These are phyloP conservation scores for Suhomyces pyralidae DNA, from an alignment of 805 yeast species.

Conservation along the genomic window DNA sequence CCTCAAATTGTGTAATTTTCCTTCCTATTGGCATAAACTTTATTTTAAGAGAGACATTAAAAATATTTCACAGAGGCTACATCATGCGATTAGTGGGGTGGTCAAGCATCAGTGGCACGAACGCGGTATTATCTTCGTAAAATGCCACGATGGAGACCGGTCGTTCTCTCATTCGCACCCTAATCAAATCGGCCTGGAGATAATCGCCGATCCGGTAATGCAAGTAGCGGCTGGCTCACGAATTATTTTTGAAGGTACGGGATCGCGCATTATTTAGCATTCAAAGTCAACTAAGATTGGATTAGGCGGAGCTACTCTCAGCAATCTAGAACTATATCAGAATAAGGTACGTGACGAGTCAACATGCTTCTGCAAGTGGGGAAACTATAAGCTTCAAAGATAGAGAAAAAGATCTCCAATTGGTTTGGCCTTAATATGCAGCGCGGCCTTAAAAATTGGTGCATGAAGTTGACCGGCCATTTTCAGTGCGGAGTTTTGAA, in stretches of 20 bases:
- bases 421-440: neutral
- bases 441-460: neutral
- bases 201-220: neutral
- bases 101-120: neutral
- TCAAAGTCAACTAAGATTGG: neutral
- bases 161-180: neutral
- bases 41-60: neutral
- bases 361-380: neutral
- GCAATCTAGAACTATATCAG: neutral
- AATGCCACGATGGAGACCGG: neutral
- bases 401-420: neutral
- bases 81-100: neutral
- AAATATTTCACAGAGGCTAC: neutral
- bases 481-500: neutral
- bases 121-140: neutral
- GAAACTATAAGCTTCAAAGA: neutral
- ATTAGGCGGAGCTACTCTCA: neutral
- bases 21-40: neutral
- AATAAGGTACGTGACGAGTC: neutral
- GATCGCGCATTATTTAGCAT: neutral
- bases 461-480: neutral
- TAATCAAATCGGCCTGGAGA: neutral
- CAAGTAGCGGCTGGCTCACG: neutral
- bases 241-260: neutral
- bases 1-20: neutral